Evolutionary conservation across 2,329 filamentous ascomycete genomes (phyloP).

Genomic region (Curvularia sp.): DNA sequence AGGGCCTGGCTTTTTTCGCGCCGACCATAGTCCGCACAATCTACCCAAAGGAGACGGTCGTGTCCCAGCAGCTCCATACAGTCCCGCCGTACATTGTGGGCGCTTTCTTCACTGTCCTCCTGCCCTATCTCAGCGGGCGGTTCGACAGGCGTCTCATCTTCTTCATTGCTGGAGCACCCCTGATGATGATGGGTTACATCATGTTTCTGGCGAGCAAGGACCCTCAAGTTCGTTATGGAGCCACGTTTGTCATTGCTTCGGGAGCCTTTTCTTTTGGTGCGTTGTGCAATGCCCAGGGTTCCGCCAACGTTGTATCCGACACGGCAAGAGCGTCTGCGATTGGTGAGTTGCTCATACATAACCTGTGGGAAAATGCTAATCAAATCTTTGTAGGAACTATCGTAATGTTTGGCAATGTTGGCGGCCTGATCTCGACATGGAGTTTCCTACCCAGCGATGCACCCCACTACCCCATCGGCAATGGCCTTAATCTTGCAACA

Average conservation of each 20-base stretch:
- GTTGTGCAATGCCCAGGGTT: constrained; percentile 70
- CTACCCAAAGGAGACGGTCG: constrained; percentile 63
- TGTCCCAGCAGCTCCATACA: constrained; percentile 72
- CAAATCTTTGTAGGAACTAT: constrained; percentile 54
- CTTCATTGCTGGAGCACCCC: constrained; percentile 64
- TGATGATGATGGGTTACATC: constrained; percentile 73
- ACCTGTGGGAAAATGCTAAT: not conserved
- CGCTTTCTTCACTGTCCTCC: constrained; percentile 68
- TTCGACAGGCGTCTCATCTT: constrained; percentile 67
- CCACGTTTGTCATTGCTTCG: constrained; percentile 71
- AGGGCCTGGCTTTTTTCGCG: constrained; percentile 72
- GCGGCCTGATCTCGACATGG: constrained; percentile 72
- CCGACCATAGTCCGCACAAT: constrained; percentile 75
- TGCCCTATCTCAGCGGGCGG: constrained; percentile 68
- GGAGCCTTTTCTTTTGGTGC: constrained; percentile 70
- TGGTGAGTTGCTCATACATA: constrained; percentile 35
- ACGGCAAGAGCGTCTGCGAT: constrained; percentile 72
- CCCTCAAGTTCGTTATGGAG: constrained; percentile 67
- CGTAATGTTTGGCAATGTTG: constrained; percentile 77
- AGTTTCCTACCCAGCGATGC: constrained; percentile 68
- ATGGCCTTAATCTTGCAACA: constrained; percentile 72
- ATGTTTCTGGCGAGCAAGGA: constrained; percentile 67
- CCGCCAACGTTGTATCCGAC: constrained; percentile 74
- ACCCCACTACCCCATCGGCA: constrained; percentile 73
- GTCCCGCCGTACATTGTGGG: constrained; percentile 75